Percentiles rank a stretch among this genome's conserved stretches.
phyloP scores from a whole-genome alignment of 768 basidiomycete genomes.

The Rhodotorula babjevae region DNA sequence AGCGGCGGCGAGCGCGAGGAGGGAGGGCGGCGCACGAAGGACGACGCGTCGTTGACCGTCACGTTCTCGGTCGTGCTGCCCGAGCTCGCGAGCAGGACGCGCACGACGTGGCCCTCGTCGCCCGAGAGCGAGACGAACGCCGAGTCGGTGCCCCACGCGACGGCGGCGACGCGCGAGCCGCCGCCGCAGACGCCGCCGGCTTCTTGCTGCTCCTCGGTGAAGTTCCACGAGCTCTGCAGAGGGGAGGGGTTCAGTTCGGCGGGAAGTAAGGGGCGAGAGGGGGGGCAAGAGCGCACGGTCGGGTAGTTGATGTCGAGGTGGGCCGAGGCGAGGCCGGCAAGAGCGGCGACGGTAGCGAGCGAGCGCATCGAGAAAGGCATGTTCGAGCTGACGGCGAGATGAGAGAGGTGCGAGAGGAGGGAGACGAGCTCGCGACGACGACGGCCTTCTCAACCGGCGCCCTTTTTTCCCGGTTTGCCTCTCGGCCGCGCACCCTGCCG shows the following conservation, averaged over 20 bases:
- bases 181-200: conserved; percentile 11
- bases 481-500: too few species aligned
- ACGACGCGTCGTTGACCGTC: neutral
- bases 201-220: conserved; percentile 14
- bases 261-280: neutral
- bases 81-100: neutral
- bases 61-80: conserved; percentile 8
- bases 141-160: conserved; percentile 10
- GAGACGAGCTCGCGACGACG: too few species aligned
- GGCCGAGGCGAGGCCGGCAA: neutral
- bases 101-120: conserved; percentile 8
- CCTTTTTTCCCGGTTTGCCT: too few species aligned
- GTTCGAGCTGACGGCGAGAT: too few species aligned
- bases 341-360: neutral
- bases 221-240: neutral
- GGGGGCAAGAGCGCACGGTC: neutral
- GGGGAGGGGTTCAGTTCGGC: too few species aligned
- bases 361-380: neutral
- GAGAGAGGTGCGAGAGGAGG: too few species aligned
- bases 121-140: conserved; percentile 5
- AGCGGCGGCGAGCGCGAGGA: neutral
- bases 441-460: too few species aligned
- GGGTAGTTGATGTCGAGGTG: conserved; percentile 21
- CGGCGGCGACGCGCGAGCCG: neutral
- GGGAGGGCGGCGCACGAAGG: neutral